Evolutionary conservation across 2,329 filamentous ascomycete genomes (phyloP).

Genomic region (Paecilomyces dactylethromorphus): DNA sequence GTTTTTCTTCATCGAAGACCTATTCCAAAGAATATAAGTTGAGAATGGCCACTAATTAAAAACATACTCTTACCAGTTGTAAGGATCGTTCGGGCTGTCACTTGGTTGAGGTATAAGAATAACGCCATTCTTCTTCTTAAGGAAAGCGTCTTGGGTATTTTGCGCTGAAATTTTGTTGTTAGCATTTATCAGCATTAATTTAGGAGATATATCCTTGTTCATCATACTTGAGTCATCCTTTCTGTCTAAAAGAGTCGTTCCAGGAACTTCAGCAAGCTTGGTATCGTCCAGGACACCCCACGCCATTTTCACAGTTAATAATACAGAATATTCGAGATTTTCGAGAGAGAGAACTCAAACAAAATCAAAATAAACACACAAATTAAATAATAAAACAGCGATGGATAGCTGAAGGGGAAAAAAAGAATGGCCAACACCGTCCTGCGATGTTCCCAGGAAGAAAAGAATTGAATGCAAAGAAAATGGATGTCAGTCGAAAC

Average conservation of each 20-base stretch:
- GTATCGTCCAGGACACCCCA: constrained; percentile 21
- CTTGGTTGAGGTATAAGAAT: constrained; percentile 12
- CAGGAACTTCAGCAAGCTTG: constrained; percentile 18
- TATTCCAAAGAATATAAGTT: constrained; percentile 3
- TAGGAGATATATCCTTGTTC: not conserved
- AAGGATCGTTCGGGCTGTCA: constrained; percentile 10
- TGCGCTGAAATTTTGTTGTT: not conserved
- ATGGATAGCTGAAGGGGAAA: not conserved
- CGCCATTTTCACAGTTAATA: constrained; percentile 9
- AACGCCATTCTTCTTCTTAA: constrained; percentile 27
- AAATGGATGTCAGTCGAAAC: not conserved
- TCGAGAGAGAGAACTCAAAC: not conserved
- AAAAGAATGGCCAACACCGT: not conserved
- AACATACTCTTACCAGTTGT: constrained; percentile 20
- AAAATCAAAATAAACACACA: constrained; percentile 6
- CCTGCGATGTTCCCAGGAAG: not conserved
- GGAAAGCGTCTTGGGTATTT: constrained; percentile 5
- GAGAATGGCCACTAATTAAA: not conserved
- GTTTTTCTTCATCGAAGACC: constrained; percentile 16
- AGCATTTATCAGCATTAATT: not conserved
- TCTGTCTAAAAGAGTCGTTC: constrained; percentile 9
- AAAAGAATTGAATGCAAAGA: not conserved
- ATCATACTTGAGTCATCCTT: not conserved
- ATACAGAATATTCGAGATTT: not conserved
- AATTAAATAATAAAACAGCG: constrained; percentile 1